Conservation (phyloP, 2,329 filamentous ascomycete species). For the Cladosporium oxysporum region DNA sequence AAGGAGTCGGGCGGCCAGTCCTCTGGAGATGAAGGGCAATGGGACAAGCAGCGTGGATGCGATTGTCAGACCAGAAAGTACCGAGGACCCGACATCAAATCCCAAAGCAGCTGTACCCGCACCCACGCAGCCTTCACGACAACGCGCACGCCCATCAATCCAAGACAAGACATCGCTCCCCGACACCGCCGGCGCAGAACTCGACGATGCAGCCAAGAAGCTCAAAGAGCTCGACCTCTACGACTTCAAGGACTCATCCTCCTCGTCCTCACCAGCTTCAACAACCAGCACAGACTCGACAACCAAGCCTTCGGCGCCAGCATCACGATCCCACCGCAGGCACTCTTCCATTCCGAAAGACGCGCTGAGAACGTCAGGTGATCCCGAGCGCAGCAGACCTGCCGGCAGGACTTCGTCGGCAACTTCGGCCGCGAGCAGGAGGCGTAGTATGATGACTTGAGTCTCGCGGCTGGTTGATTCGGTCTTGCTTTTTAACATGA, state of each 20-base stretch:
- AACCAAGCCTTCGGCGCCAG: not conserved
- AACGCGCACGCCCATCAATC: not conserved
- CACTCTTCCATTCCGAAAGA: conserved; percentile 33
- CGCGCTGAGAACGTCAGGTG: conserved; percentile 2
- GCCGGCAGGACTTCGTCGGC: conserved; percentile 29
- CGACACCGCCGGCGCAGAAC: conserved; percentile 6
- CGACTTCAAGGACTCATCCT: conserved; percentile 38
- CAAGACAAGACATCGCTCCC: not conserved
- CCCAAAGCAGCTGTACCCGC: not conserved
- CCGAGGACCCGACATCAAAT: too few relatives aligned
- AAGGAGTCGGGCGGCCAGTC: conserved; percentile 3
- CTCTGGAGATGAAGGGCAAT: conserved; percentile 1
- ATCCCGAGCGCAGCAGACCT: conserved; percentile 11
- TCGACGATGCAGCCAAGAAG: conserved; percentile 29
- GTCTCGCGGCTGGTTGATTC: not conserved
- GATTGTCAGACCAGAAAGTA: not conserved
- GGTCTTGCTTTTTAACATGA: not conserved
- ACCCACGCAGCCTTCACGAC: not conserved
- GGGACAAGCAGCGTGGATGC: conserved; percentile 4
- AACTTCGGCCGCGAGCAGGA: conserved; percentile 35
- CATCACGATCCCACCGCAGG: conserved; percentile 23
- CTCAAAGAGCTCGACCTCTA: conserved; percentile 37
- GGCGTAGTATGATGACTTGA: conserved; percentile 40
- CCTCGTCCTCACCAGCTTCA: conserved; percentile 15
- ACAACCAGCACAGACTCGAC: conserved; percentile 6